phyloP scores from a whole-genome alignment of 257 asterid genomes.

The Solanum ahanhuiri region DNA sequence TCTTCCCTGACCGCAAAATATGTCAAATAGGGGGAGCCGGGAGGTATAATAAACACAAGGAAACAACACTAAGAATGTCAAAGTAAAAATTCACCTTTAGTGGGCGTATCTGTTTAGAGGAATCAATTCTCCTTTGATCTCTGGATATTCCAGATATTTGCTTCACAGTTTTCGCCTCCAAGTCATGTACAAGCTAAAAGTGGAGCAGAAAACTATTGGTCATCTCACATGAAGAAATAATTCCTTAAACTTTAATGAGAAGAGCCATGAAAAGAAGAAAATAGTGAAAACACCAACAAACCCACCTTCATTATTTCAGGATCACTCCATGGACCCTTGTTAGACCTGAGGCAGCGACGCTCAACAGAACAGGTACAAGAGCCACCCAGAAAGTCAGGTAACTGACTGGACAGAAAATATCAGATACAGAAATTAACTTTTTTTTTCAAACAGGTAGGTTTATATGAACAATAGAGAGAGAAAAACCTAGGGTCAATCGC shows the following conservation, averaged over 20 bases:
- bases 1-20: constrained; percentile 40
- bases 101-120: constrained; percentile 20
- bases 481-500: constrained; percentile 63
- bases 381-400: constrained; percentile 91
- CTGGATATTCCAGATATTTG: constrained; percentile 25
- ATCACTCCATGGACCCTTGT: constrained; percentile 91
- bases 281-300: neutral
- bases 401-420: constrained; percentile 43
- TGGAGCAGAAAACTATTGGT: neutral
- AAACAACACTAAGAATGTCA: neutral
- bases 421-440: neutral
- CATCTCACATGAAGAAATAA: neutral
- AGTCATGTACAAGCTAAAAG: constrained; percentile 48
- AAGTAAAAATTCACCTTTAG: constrained; percentile 31
- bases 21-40: neutral
- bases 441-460: neutral
- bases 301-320: constrained; percentile 80
- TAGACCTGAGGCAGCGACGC: constrained; percentile 83
- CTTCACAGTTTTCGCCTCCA: constrained; percentile 37
- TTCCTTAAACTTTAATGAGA: neutral
- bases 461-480: neutral
- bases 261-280: neutral
- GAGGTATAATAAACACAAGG: neutral
- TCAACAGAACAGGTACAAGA: constrained; percentile 69
- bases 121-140: constrained; percentile 36